Evolutionary conservation across 2,329 filamentous ascomycete genomes (phyloP).

Genomic region (Arthrinium phaeospermum): DNA sequence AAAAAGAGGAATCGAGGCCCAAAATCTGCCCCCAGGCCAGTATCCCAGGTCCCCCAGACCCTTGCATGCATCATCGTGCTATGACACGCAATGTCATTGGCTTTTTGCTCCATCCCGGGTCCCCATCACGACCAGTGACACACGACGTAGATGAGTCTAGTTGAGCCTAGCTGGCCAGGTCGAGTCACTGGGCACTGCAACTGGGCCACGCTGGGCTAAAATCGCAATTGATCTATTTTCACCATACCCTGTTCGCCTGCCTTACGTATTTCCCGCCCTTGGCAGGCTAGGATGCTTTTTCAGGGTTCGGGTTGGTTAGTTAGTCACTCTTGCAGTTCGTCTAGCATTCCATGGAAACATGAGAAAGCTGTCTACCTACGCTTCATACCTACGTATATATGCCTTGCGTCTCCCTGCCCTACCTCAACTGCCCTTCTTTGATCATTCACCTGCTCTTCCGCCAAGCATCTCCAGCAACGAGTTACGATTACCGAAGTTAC

Average conservation of each 20-base stretch:
- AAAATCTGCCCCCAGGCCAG: neutral
- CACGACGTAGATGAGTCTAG: neutral
- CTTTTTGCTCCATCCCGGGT: neutral
- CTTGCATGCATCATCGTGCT: conserved; percentile 7
- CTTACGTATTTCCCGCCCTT: conserved; percentile 7
- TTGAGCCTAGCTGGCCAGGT: neutral
- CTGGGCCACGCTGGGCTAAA: neutral
- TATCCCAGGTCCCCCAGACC: no score
- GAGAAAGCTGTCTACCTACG: neutral
- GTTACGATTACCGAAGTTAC: neutral
- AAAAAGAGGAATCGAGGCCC: neutral
- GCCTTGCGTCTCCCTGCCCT: neutral
- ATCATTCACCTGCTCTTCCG: neutral
- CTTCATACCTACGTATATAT: neutral
- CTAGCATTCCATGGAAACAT: neutral
- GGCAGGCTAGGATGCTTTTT: neutral
- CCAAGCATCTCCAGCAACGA: neutral
- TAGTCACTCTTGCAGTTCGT: neutral
- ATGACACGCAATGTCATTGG: conserved; percentile 17
- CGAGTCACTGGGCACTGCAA: neutral
- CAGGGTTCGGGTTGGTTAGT: neutral
- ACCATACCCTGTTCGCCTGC: neutral
- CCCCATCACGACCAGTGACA: neutral
- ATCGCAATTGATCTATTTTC: neutral
- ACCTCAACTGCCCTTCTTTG: neutral